A percentile compares a stretch with the other conserved stretches of the same genome.
These are phyloP conservation scores for Rhizopus sp. DNA, from an alignment of 371 early-diverging fungal genomes.

Conservation along the genomic window DNA sequence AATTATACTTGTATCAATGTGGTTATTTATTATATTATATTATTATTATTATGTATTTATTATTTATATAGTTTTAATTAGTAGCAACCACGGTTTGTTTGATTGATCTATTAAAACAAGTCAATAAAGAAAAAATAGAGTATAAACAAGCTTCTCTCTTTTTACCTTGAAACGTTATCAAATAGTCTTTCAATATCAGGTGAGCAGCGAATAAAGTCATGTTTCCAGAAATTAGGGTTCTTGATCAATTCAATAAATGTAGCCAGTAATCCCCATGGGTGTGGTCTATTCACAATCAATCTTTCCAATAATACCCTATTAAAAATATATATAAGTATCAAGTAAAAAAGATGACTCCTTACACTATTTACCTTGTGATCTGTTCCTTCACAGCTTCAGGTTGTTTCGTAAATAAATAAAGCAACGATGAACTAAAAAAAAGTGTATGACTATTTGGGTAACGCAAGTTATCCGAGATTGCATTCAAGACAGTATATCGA, in stretches of 20 bases:
- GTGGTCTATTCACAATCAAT: conserved; percentile 94
- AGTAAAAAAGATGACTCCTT: not conserved
- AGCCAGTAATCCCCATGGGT: conserved; percentile 96
- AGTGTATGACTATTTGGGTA: conserved; percentile 96
- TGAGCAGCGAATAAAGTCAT: conserved; percentile 71
- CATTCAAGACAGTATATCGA: conserved; percentile 83
- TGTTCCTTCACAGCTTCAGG: conserved; percentile 88
- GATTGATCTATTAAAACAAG: conserved; percentile 14
- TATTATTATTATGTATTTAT: no score
- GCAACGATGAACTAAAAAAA: conserved; percentile 79
- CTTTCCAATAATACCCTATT: conserved; percentile 89
- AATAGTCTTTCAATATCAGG: conserved; percentile 76
- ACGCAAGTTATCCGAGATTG: conserved; percentile 94
- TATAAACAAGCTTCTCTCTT: not conserved
- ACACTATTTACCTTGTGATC: conserved; percentile 65
- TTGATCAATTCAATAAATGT: conserved; percentile 95
- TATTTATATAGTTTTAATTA: not conserved
- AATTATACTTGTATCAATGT: no score
- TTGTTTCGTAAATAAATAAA: conserved; percentile 78
- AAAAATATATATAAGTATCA: not conserved
- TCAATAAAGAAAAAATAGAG: not conserved
- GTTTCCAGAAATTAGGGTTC: conserved; percentile 89
- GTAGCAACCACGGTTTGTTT: conserved; percentile 10
- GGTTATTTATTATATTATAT: no score
- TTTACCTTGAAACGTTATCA: conserved; percentile 68